A percentile compares a stretch with the other conserved stretches of the same genome.
These are phyloP conservation scores for Leucocoprinus leucothites DNA, from an alignment of 768 basidiomycete genomes.

Conservation along the genomic window DNA sequence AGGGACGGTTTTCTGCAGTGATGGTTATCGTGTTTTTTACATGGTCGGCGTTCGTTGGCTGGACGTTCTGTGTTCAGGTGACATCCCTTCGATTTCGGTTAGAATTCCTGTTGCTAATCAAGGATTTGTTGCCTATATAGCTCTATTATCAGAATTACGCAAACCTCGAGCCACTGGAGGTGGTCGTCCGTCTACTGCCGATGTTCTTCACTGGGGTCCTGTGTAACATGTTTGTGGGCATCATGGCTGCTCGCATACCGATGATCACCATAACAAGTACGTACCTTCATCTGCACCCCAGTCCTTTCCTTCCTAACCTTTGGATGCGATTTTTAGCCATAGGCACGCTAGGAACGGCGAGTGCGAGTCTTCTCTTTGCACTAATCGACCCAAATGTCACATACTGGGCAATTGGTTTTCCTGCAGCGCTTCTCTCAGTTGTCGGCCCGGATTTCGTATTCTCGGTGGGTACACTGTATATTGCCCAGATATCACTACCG, in stretches of 20 bases:
- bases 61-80: constrained; percentile 38
- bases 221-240: constrained; percentile 64
- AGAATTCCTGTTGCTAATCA: too few species aligned
- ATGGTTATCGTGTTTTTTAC: constrained; percentile 61
- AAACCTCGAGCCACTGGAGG: constrained; percentile 48
- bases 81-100: background rate
- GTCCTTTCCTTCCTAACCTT: background rate
- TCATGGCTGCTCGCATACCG: constrained; percentile 53
- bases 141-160: constrained; percentile 72
- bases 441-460: constrained; percentile 80
- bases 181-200: constrained; percentile 66
- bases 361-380: constrained; percentile 65
- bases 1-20: constrained; percentile 60
- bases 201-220: constrained; percentile 65
- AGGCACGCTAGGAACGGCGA: constrained; percentile 59
- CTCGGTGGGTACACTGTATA: constrained; percentile 68
- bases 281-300: constrained; percentile 14
- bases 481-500: constrained; percentile 61
- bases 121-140: too few species aligned
- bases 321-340: constrained; percentile 14
- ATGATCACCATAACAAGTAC: constrained; percentile 57
- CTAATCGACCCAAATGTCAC: constrained; percentile 51
- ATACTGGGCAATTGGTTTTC: constrained; percentile 80
- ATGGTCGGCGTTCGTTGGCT: constrained; percentile 56
- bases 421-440: constrained; percentile 59